Conservation (phyloP, 768 basidiomycete species). For the Cystoderma amianthinum region DNA sequence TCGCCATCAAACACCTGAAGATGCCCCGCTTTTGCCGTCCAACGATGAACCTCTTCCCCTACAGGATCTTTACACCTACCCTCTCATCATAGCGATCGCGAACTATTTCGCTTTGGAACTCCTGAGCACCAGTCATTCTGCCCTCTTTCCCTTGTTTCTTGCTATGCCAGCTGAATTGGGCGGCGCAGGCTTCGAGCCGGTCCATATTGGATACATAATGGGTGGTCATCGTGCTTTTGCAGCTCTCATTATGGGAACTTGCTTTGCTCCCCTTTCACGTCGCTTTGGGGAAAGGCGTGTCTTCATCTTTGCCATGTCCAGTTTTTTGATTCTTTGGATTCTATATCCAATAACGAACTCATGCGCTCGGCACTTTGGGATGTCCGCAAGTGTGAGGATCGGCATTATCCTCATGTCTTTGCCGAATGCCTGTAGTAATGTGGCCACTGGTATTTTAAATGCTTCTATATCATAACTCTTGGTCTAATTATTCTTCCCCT, state of each 20-base stretch:
- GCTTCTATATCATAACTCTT: conserved; percentile 1
- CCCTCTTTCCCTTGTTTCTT: conserved; percentile 57
- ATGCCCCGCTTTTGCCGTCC: too few relatives aligned
- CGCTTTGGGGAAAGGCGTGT: not conserved
- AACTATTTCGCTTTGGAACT: conserved; percentile 53
- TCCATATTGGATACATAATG: conserved; percentile 50
- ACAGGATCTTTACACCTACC: conserved; percentile 31
- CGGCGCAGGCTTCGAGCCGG: conserved; percentile 54
- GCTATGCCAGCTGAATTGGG: conserved; percentile 56
- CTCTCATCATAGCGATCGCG: conserved; percentile 41
- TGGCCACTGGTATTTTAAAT: not conserved
- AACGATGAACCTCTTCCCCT: conserved; percentile 10
- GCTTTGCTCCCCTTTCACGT: not conserved
- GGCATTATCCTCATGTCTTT: not conserved
- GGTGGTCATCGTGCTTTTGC: conserved; percentile 44
- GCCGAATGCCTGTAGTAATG: not conserved
- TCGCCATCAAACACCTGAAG: too few relatives aligned
- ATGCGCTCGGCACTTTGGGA: not conserved
- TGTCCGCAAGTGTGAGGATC: not conserved
- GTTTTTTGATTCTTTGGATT: not conserved
- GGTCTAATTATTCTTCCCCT: not conserved
- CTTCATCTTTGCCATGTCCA: not conserved
- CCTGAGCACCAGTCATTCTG: conserved; percentile 44
- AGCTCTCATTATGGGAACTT: not conserved
- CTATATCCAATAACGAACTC: not conserved